phyloP scores from a whole-genome alignment of 139 green algal species.

The Ettlia oleoabundans region DNA sequence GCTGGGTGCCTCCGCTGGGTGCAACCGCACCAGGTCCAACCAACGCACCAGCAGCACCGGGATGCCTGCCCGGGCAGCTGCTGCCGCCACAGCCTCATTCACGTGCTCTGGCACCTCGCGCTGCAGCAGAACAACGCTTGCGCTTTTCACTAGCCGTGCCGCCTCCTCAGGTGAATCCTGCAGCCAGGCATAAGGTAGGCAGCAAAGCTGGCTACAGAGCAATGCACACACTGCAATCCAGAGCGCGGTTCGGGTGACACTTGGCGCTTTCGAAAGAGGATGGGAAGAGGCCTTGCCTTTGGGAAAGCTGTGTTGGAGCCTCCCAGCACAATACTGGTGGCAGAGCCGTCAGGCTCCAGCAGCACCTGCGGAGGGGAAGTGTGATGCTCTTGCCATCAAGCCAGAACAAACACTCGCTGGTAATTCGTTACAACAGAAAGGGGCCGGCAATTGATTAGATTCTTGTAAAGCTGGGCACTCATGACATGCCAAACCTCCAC shows the following conservation, averaged over 20 bases:
- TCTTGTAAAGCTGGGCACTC: too few relatives aligned
- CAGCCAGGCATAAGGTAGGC: too few relatives aligned
- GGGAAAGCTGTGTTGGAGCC: conserved; percentile 63
- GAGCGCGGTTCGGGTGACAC: too few relatives aligned
- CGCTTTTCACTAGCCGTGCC: conserved; percentile 22
- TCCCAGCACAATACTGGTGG: conserved; percentile 71
- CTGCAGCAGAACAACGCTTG: conserved; percentile 72
- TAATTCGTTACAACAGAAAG: background rate
- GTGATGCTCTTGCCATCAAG: background rate
- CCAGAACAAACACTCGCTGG: background rate
- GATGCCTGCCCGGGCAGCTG: conserved; percentile 51
- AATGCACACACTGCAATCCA: too few relatives aligned
- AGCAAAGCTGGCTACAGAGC: too few relatives aligned
- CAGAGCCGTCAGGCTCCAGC: conserved; percentile 65
- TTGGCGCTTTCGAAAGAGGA: background rate
- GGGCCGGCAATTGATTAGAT: background rate
- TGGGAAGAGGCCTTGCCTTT: background rate
- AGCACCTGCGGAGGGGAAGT: conserved; percentile 52
- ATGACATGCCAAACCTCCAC: too few relatives aligned
- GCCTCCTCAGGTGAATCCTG: background rate
- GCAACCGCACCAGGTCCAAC: too few relatives aligned
- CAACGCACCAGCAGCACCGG: conserved; percentile 47
- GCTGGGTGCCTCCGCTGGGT: too few relatives aligned
- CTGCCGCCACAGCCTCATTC: conserved; percentile 62
- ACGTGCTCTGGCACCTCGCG: conserved; percentile 78